Conservation (phyloP, 805 yeast genomes). For the Wickerhamiella siamensis region DNA sequence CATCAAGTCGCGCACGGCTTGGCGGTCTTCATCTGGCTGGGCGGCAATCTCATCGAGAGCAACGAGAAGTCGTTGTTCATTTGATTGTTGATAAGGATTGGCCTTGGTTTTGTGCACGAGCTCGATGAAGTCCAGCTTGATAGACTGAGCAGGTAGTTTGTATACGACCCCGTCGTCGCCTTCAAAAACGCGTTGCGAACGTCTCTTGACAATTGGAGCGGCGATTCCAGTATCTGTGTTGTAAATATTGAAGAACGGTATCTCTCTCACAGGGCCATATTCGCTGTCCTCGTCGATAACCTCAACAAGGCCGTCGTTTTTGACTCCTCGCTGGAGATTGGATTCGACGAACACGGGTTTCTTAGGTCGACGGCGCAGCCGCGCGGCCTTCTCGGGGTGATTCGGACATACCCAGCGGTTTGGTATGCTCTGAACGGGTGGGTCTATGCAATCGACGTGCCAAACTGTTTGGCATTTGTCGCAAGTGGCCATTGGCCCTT, state of each 20-base stretch:
- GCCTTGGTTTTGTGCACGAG: conserved; percentile 32
- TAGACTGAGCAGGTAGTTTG: conserved; percentile 52
- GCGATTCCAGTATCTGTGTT: conserved; percentile 27
- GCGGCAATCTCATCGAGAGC: conserved; percentile 24
- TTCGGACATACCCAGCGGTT: conserved; percentile 86
- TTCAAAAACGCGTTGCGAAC: conserved; percentile 17
- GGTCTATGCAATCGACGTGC: conserved; percentile 78
- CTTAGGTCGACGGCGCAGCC: conserved; percentile 27
- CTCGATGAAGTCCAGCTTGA: conserved; percentile 53
- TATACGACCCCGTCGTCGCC: conserved; percentile 35
- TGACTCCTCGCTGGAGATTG: conserved; percentile 35
- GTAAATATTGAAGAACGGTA: conserved; percentile 26
- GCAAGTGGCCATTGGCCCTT: conserved; percentile 50
- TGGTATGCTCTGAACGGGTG: conserved; percentile 61
- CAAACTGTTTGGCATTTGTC: conserved; percentile 72
- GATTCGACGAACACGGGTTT: conserved; percentile 44
- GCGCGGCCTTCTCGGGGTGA: conserved; percentile 11
- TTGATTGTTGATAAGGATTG: conserved; percentile 22
- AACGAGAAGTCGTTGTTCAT: conserved; percentile 26
- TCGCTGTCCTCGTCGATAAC: conserved; percentile 32
- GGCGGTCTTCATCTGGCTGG: conserved; percentile 17
- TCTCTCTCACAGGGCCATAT: conserved; percentile 20
- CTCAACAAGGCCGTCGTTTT: conserved; percentile 46
- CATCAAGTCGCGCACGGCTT: conserved; percentile 26
- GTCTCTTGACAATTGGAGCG: conserved; percentile 22